Evolutionary conservation across 345 rosid species (phyloP), one percentile per base, ranked within the genome.

Genomic region (Bretschneidera sinensis): DNA sequence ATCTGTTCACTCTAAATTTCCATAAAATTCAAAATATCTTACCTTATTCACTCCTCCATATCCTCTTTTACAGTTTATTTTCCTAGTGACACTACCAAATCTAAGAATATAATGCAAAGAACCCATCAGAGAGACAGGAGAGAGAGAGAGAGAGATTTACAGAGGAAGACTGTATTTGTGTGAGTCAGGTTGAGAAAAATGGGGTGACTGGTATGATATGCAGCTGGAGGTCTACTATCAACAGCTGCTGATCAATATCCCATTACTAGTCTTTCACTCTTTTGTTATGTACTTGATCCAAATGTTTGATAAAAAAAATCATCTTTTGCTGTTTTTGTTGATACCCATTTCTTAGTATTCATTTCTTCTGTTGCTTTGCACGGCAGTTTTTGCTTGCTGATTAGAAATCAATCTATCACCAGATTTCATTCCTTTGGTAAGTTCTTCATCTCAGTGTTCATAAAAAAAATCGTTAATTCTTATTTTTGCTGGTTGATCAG

Each of bases 181-280:
- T 48, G 51, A 23, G 69, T 24, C 62, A 33, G 55, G 49, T 61
- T 53, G 69, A n/a, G 65, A 75, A 71, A 67, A 63, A 81, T 69
- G 88, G 78, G 85, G 74, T 86, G 83, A 81, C 64, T 50, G 21
- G 61, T 64, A 67, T 21, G 51, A 63, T 57, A 23, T 68, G 84
- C 83, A 54, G 87, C 79, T 83, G 80, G 73, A 69, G 62, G 61
- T 61, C n/a, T 19, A 43, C 58, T 49, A 39, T 78, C 68, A 60
- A 19, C 69, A 66, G 85, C 81, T 73, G 83, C 80, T 78, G 72
- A 60, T 63, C 51, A 67, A 39, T 19, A 18, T 9, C 64, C 61
- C 23, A 20, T 66, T n/a, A 55, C 60, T 57, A 28, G 14, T 55
- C 0, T 59, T 25, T 43, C 0, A 5, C 7, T 59, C 33, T 51